These are phyloP conservation scores for Xylariaceae sp. DNA, from an alignment of 2,329 filamentous ascomycete genomes.

Conservation along the genomic window DNA sequence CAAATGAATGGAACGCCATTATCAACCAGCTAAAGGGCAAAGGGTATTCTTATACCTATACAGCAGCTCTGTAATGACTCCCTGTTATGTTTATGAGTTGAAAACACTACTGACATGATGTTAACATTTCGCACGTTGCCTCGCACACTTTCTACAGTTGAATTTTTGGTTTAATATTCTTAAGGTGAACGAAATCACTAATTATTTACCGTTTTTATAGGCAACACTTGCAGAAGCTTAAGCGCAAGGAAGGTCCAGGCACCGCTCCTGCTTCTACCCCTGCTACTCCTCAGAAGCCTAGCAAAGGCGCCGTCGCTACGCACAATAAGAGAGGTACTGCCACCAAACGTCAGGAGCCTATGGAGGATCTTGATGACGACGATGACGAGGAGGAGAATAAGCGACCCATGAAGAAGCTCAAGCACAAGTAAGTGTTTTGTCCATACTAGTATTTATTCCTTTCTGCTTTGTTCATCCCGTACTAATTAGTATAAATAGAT, in stretches of 20 bases:
- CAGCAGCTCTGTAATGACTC: slow-evolving; percentile 48
- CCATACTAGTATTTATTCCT: not conserved
- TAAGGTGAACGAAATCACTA: slow-evolving; percentile 13
- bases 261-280: not conserved
- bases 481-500: slow-evolving; percentile 8
- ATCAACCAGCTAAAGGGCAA: slow-evolving; percentile 40
- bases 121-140: slow-evolving; percentile 3
- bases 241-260: slow-evolving; percentile 35
- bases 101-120: not conserved
- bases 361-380: slow-evolving; percentile 5
- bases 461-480: not conserved
- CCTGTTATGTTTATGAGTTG: not conserved
- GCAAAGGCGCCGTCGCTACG: not conserved
- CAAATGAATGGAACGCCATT: slow-evolving; percentile 42
- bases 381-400: slow-evolving; percentile 4
- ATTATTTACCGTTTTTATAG: slow-evolving; percentile 36
- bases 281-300: slow-evolving; percentile 1
- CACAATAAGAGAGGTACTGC: not conserved
- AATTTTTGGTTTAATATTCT: slow-evolving; percentile 25
- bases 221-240: slow-evolving; percentile 55
- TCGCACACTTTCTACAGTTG: slow-evolving; percentile 9
- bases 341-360: not conserved
- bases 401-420: slow-evolving; percentile 16
- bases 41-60: slow-evolving; percentile 48
- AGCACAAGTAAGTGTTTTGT: slow-evolving; percentile 21